Evolutionary conservation across 257 asterid genomes (phyloP), one percentile per base, ranked within the genome.

Genomic region (Rhazya stricta): DNA sequence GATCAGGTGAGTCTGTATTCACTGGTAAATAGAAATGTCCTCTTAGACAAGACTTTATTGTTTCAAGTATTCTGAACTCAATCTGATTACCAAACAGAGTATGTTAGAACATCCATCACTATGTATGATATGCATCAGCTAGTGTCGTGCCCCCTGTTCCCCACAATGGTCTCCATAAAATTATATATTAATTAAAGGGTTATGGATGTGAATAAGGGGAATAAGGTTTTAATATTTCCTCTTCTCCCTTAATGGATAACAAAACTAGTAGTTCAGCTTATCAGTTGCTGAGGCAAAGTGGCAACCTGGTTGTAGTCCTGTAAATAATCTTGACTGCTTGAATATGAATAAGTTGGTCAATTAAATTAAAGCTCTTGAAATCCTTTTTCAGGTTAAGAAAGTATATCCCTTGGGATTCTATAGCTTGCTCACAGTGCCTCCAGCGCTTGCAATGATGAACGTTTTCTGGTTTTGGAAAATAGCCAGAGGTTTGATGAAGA

Each of bases 391-490:
- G 97, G 96, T 89, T 53, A 88, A 83, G 89, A 34, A 74, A 81
- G 84, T 90, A 23, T 85, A 61, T 74, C 84, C 91, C 1, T 36
- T 89, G 88, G 97, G 98, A 29, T 94, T 84, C 76, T 91, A 88
- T 83, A 89, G 89, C 80, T 77, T 90, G 89, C 79, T 92, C 1
- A 23, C 83, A 3, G 86, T 87, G 45, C 87, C 96, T 70, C 92
- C 97, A 0, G 85, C 80, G 79, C 63, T 94, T 57, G 72, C 95
- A 11, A 15, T 78, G 84, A 82, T 94, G 97, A 94, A 91, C 25
- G 1, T 81, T 8, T 77, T 90, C 81, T 94, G 97, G 98, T 94
- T 94, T 65, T 86, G 93, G 94, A 94, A 90, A 83, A 92, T 94
- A 0, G 79, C 89, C 27, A 86, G 36, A 85, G 98, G 98, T 77